These are phyloP conservation scores for Penicillium angulare DNA, from an alignment of 495 filamentous ascomycete genomes.

Conservation along the genomic window DNA sequence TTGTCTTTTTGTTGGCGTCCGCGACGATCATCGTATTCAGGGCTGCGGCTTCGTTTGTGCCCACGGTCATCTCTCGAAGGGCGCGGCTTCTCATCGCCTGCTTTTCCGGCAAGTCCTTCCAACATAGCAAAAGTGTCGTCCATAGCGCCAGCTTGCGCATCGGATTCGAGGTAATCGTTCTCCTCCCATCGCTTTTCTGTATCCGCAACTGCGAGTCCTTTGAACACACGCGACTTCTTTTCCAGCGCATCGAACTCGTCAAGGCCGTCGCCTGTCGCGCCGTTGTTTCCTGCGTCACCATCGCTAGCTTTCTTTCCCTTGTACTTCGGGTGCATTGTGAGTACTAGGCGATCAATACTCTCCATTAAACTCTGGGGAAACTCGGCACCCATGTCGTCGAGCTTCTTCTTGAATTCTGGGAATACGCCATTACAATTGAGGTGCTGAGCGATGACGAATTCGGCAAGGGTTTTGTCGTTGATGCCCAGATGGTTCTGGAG, in stretches of 20 bases:
- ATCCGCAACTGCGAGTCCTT: slow-evolving; percentile 86
- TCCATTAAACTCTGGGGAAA: slow-evolving; percentile 88
- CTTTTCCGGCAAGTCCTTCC: slow-evolving; percentile 78
- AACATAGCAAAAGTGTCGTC: slow-evolving; percentile 93
- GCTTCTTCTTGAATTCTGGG: slow-evolving; percentile 65
- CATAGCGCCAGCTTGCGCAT: slow-evolving; percentile 59
- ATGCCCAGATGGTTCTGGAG: slow-evolving; percentile 92
- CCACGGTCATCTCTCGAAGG: slow-evolving; percentile 29
- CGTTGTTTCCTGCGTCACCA: slow-evolving; percentile 11
- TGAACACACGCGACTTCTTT: slow-evolving; percentile 77
- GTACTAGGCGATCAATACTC: slow-evolving; percentile 83
- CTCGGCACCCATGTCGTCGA: slow-evolving; percentile 75
- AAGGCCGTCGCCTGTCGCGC: slow-evolving; percentile 27
- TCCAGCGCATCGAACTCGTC: slow-evolving; percentile 49
- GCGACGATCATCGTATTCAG: slow-evolving; percentile 59
- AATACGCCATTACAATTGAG: slow-evolving; percentile 63
- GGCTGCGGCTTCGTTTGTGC: slow-evolving; percentile 71
- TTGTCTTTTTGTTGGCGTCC: slow-evolving; percentile 51
- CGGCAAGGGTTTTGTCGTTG: slow-evolving; percentile 89
- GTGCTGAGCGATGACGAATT: slow-evolving; percentile 92
- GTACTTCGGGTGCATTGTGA: slow-evolving; percentile 87
- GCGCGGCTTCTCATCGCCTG: slow-evolving; percentile 41
- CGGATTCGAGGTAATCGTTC: slow-evolving; percentile 36
- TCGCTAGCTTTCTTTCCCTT: slow-evolving; percentile 48
- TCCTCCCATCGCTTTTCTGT: slow-evolving; percentile 60